A percentile compares a stretch with the other conserved stretches of the same genome.
phyloP scores from a whole-genome alignment of 1,284 basidiomycete genomes.

The Schizophyllum amplum region DNA sequence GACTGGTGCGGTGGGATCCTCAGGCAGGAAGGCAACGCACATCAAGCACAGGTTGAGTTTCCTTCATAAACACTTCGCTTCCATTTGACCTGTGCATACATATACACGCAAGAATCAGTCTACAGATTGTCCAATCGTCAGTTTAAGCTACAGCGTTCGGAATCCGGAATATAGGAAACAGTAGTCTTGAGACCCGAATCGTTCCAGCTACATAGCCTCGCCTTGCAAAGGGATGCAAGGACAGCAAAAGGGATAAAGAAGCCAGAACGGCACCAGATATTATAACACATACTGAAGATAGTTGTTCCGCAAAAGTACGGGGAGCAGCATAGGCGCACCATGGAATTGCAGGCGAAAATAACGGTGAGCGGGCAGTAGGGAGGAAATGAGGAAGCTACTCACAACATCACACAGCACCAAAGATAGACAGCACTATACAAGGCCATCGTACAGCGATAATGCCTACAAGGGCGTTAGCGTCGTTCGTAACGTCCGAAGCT shows the following conservation, averaged over 20 bases:
- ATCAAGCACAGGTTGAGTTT: no score
- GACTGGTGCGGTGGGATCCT: no score
- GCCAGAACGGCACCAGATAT: neutral
- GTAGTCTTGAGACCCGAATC: neutral
- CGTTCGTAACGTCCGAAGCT: constrained; percentile 9
- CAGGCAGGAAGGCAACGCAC: no score
- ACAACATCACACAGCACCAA: neutral
- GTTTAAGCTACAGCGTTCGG: neutral
- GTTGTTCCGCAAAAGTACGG: neutral
- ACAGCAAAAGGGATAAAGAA: neutral
- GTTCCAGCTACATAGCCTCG: neutral
- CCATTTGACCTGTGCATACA: neutral
- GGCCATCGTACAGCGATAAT: constrained; percentile 69
- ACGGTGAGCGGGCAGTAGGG: neutral
- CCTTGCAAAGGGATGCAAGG: neutral
- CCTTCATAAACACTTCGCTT: neutral
- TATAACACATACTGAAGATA: neutral
- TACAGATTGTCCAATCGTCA: neutral
- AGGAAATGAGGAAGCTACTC: neutral
- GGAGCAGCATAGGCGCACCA: neutral
- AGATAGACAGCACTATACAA: constrained; percentile 36
- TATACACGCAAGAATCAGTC: neutral
- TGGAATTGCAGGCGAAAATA: neutral
- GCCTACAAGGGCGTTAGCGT: constrained; percentile 36
- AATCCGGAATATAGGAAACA: neutral